Base-by-base conservation (phyloP, 768 basidiomycete genomes). In the Infundibulicybe gibba region DNA sequence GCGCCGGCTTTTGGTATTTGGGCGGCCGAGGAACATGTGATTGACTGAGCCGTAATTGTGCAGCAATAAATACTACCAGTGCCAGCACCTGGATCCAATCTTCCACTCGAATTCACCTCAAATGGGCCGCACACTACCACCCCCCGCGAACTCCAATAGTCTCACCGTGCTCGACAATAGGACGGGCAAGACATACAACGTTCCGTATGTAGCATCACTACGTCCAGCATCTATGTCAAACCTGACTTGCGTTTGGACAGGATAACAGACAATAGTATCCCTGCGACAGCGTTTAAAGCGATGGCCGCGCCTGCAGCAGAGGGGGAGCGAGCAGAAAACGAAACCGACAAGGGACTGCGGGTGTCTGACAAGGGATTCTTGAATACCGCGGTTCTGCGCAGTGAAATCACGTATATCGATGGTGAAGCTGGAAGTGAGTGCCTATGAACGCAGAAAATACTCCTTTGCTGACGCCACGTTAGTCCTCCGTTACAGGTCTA, bases 361-460 rank as follows among this genome's bases (percentile, higher is more conserved):
- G 81, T 93, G 14, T 68, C 79, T 19, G 90, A 92, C 68, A 81
- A 79, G 64, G 90, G 87, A 12, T 93, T 88, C 64, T 60, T 90
- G 62, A 90, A 91, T 52, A 91, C 89, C 5, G 87, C 88, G 40
- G 87, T 90, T 44, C 76, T 90, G 48, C 70, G 80, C 54, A 90
- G 87, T 53, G 66, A 78, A 56, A 94, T 95, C 56, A 94, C 92
- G 0, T 94, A 84, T 54, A 95, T 95, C 52, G 92, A 95, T 59
- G 93, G 93, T 40, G 89, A 93, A 15, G 85, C 79, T 33, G 91
- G 90, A 66, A 70, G 85, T 85, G 49, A 38, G 74, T 65, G 6
- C 42, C 34, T 12, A 43, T 35, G 21, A 32, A 21, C 6, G 17
- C 17, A n/a, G 35, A 10, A 38, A n/a, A 3, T 30, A 46, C 37